phyloP scores from a whole-genome alignment of 306 rosid species.

The Medicago arabica region DNA sequence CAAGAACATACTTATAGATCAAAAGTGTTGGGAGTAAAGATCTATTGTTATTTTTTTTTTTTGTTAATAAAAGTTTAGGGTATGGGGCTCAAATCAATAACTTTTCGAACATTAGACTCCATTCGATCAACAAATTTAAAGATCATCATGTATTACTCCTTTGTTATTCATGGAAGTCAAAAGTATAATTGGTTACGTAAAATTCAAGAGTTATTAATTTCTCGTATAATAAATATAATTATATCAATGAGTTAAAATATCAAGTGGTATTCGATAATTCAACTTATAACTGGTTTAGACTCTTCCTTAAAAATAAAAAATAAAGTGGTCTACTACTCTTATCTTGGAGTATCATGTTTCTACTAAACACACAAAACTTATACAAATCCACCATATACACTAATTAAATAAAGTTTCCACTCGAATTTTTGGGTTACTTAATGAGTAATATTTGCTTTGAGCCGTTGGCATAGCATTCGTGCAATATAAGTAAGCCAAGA shows the following conservation, averaged over 20 bases:
- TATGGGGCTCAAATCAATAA: too few species aligned
- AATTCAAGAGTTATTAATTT: neutral
- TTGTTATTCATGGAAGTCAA: too few species aligned
- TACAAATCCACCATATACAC: neutral
- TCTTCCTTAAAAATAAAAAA: too few species aligned
- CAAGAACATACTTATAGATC: neutral
- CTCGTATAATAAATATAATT: neutral
- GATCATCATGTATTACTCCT: neutral
- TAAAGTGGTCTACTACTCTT: too few species aligned
- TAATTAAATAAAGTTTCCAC: slow-evolving; percentile 17
- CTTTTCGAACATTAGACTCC: neutral
- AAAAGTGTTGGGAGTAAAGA: neutral
- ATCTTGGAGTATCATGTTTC: neutral
- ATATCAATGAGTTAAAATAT: too few species aligned
- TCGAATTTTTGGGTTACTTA: slow-evolving; percentile 31
- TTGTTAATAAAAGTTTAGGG: too few species aligned
- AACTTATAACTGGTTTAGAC: too few species aligned
- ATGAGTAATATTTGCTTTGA: slow-evolving; percentile 9
- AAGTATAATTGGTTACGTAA: neutral
- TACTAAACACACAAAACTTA: neutral
- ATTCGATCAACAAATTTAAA: neutral
- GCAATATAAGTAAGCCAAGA: slow-evolving; percentile 45
- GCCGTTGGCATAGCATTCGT: slow-evolving; percentile 23
- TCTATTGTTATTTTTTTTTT: too few species aligned
- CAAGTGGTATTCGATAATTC: too few species aligned